Percentiles rank a stretch among this genome's conserved stretches.
Conservation (phyloP, 306 rosid species). For the Vicia sativa region DNA sequence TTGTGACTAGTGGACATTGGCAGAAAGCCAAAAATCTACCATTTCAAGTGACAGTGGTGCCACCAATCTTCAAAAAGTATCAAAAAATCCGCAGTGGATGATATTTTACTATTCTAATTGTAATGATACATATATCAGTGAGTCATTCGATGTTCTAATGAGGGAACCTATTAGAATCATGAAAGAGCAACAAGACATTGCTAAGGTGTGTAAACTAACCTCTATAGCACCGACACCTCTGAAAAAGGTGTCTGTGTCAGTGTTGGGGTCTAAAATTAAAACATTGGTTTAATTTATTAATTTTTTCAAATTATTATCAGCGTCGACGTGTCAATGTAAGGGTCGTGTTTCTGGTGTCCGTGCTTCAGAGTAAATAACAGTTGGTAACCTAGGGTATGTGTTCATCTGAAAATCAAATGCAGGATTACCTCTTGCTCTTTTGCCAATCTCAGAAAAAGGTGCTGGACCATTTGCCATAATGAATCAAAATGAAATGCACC, state of each 20-base stretch:
- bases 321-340: no score
- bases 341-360: no score
- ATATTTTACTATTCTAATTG: background rate
- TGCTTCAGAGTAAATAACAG: no score
- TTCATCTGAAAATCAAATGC: background rate
- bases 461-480: conserved; percentile 83
- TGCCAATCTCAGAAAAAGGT: conserved; percentile 86
- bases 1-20: background rate
- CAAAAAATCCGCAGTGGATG: no score
- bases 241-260: no score
- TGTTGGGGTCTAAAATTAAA: no score
- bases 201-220: background rate
- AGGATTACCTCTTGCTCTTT: conserved; percentile 76
- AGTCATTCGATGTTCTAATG: background rate
- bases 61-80: no score
- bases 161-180: conserved; percentile 18
- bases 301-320: no score
- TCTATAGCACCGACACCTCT: background rate
- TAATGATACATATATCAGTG: background rate
- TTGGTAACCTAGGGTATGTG: no score
- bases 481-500: conserved; percentile 42
- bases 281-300: no score
- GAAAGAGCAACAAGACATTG: no score
- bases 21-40: background rate
- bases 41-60: no score